Evolutionary conservation across 2,329 filamentous ascomycete species (phyloP).

Genomic region (Monilinia aucupariae): DNA sequence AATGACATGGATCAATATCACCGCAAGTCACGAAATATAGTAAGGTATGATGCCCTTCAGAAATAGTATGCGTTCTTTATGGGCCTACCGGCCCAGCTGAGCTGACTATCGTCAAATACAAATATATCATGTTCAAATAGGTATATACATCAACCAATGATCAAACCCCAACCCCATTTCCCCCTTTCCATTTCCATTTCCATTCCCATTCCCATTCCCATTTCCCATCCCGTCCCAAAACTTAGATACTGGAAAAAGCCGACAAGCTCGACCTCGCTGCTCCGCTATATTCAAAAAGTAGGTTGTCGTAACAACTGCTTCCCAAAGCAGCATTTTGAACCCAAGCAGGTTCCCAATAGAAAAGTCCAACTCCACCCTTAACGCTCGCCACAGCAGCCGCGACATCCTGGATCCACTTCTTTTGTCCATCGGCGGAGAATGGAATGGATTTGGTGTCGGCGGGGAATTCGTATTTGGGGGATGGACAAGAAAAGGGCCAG

Average conservation of each 20-base stretch:
- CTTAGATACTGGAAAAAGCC: slow-evolving; percentile 41
- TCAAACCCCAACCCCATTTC: not conserved
- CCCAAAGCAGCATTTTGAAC: slow-evolving; percentile 59
- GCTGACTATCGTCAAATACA: not conserved
- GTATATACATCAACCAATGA: not conserved
- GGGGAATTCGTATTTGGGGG: slow-evolving; percentile 54
- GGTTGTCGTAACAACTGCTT: slow-evolving; percentile 59
- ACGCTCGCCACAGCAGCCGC: slow-evolving; percentile 50
- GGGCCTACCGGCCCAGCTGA: too few species aligned
- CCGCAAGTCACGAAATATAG: not conserved
- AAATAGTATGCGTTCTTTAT: not conserved
- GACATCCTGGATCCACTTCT: slow-evolving; percentile 54
- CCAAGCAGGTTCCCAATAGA: slow-evolving; percentile 73
- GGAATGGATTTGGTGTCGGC: slow-evolving; percentile 55
- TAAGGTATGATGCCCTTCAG: not conserved
- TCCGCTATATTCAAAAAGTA: slow-evolving; percentile 53
- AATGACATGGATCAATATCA: not conserved
- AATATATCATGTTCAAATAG: not conserved
- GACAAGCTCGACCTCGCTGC: slow-evolving; percentile 51
- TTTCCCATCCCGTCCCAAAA: too few species aligned
- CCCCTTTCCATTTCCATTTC: not conserved
- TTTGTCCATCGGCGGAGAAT: slow-evolving; percentile 58
- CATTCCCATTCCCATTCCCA: too few species aligned
- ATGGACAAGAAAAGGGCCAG: slow-evolving; percentile 62
- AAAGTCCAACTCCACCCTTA: slow-evolving; percentile 53